Evolutionary conservation across 768 basidiomycete genomes (phyloP).

Genomic region (Zangia roseola): DNA sequence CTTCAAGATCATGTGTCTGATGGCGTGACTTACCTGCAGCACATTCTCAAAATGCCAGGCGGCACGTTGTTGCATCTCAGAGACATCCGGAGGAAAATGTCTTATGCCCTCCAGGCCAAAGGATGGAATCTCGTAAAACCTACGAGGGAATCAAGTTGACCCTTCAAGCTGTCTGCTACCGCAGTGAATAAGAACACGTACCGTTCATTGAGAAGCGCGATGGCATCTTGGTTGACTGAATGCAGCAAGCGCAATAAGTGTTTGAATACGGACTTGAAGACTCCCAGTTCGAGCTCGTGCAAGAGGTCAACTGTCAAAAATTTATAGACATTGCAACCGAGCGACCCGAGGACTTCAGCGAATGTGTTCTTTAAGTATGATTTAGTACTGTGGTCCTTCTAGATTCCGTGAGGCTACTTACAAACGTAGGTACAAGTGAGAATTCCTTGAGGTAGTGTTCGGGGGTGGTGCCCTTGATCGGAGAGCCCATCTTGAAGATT

Average conservation of each 20-base stretch:
- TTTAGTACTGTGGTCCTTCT: conserved; percentile 21
- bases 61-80: conserved; percentile 36
- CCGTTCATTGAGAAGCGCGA: conserved; percentile 27
- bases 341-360: not conserved
- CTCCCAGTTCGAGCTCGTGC: conserved; percentile 42
- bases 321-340: not conserved
- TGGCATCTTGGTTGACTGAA: not conserved
- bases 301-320: conserved; percentile 31
- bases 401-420: not conserved
- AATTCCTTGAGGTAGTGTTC: conserved; percentile 1
- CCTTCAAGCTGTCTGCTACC: too few species aligned
- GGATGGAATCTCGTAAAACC: conserved; percentile 10
- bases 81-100: conserved; percentile 34
- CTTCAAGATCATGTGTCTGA: not conserved
- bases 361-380: conserved; percentile 24
- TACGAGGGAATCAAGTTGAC: not conserved
- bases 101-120: conserved; percentile 34
- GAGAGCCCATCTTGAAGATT: conserved; percentile 4
- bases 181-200: not conserved
- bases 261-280: conserved; percentile 36
- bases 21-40: conserved; percentile 6
- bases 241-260: conserved; percentile 37
- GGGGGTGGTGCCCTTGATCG: conserved; percentile 4
- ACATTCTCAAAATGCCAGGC: conserved; percentile 12
- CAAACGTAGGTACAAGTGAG: conserved; percentile 13